phyloP scores from a whole-genome alignment of 139 green algal genomes.

The Coccomyxa sp. region DNA sequence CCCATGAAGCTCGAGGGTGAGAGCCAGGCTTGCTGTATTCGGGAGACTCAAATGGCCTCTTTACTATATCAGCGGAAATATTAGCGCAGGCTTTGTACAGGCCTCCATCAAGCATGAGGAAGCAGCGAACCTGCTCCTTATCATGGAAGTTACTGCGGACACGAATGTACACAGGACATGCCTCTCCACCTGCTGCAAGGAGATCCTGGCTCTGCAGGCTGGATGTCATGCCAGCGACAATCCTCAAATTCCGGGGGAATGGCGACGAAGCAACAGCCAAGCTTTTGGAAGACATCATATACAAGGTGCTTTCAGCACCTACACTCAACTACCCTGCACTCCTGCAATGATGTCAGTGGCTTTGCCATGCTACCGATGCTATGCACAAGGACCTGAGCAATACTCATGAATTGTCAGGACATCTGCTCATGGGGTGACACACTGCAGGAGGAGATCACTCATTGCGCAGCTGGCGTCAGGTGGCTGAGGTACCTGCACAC shows the following conservation, averaged over 20 bases:
- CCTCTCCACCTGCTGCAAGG: background rate
- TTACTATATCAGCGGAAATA: background rate
- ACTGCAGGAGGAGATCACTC: constrained; percentile 78
- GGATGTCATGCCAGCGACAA: constrained; percentile 87
- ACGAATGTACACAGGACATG: background rate
- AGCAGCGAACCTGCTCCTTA: background rate
- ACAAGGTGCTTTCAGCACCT: too few species aligned
- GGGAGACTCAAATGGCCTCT: background rate
- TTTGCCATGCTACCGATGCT: too few species aligned
- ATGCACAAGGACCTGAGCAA: too few species aligned
- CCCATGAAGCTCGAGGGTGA: constrained; percentile 69
- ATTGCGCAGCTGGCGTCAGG: constrained; percentile 81
- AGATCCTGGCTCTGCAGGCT: constrained; percentile 32
- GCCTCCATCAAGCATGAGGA: background rate
- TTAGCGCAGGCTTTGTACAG: too few species aligned
- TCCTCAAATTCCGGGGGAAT: constrained; percentile 66
- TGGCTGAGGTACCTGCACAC: constrained; percentile 75
- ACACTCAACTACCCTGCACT: too few species aligned
- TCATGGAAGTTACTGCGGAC: background rate
- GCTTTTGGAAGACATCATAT: constrained; percentile 72
- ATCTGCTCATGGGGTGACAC: too few species aligned
- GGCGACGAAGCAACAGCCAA: constrained; percentile 62
- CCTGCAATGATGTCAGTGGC: too few species aligned
- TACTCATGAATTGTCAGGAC: too few species aligned
- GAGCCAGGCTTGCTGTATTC: too few species aligned